Evolutionary conservation across 2,329 filamentous ascomycete species (phyloP), one percentile per base, ranked within the genome.

Genomic region (Diaporthe vexans): DNA sequence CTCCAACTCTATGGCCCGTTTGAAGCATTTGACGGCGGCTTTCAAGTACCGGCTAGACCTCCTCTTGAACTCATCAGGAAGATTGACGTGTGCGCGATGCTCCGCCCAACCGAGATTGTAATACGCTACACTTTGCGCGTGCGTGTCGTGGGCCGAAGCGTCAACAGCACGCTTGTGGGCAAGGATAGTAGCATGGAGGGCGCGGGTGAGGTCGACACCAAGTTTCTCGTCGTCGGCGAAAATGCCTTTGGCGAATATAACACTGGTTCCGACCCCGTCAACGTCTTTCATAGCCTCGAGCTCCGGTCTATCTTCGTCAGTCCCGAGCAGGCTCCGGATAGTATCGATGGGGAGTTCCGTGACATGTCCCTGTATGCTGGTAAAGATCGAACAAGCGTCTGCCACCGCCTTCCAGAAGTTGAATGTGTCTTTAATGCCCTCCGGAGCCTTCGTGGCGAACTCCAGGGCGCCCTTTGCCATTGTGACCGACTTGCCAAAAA

Each of bases 81-180:
- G 86, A 79, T 91, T 94, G 15, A 87, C 85, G 80, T 97, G 94
- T 0, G 95, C 94, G 58, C 93, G 91, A 81, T 97, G 91, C 82
- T 99, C 97, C 1, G 94, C 94, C 94, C 95, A 98, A 56, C 97
- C 97, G 24, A 99, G 87, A 79, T 99, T 99, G 84, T 98, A 99
- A 89, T 96, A 97, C 0, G 95, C 94, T n/a, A 98, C 94, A 1
- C 97, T 94, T 83, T 97, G 95, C 4, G 96, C 95, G 81, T 98
- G 94, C 10, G 91, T 82, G 80, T 99, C 95, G 74, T 92, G 86
- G 0, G 91, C 86, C 21, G 93, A 93, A 52, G 92, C 89, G 78
- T 93, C 86, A 19, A 98, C 92, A 10, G 95, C 95, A 76, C 94
- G 91, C 82, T 98, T 99, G 82, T 97, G 94, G 8, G 94, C 94